Evolutionary conservation across 73 alveolate species (phyloP), one percentile per base, ranked within the genome.

Genomic region (Paraurostyla sp.): DNA sequence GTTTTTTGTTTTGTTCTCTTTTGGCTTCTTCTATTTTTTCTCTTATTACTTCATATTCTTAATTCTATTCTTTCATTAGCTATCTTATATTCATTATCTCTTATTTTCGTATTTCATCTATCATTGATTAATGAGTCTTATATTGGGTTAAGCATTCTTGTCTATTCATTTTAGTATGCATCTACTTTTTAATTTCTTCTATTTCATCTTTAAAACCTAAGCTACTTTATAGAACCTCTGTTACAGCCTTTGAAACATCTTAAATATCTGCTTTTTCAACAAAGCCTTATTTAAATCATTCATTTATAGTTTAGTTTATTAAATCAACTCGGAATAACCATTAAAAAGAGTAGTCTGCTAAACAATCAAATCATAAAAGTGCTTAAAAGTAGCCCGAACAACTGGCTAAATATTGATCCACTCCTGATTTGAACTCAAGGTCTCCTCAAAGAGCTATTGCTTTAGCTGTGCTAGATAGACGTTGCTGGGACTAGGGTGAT

Each of bases 401-500:
- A 69, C 62, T 13, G 84, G 84, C 40, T 69, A 38, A 36, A 69
- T 69, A 25, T 69, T 69, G 20, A 69, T 41, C 84, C 84, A 69
- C 40, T 69, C 84, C 4, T 13, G 16, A 9, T 60, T 16, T 9
- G 78, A 60, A 30, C 15, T 30, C 3, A 60, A 50, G 7, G 49
- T 27, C 7, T 60, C 78, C 25, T 60, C 78, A 9, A 60, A 27
- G 4, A 60, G 7, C 25, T 9, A 60, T n/a, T n/a, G n/a, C 49
- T 60, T 13, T 7, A 29, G 50, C 25, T 13, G 22, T 4, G 52
- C 22, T 60, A 29, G 78, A 3, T 60, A 60, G 49, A 30, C 78
- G 23, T 52, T 52, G 69, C 69, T 18, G 11, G 11, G 69, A 9
- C 36, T n/a, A n/a, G n/a, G 69, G 69, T 6, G 69, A 52, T 13